A percentile compares a stretch with the other conserved stretches of the same genome.
These are phyloP conservation scores for Fusarium bactridioides DNA, from an alignment of 2,329 filamentous ascomycete genomes.

Conservation along the genomic window DNA sequence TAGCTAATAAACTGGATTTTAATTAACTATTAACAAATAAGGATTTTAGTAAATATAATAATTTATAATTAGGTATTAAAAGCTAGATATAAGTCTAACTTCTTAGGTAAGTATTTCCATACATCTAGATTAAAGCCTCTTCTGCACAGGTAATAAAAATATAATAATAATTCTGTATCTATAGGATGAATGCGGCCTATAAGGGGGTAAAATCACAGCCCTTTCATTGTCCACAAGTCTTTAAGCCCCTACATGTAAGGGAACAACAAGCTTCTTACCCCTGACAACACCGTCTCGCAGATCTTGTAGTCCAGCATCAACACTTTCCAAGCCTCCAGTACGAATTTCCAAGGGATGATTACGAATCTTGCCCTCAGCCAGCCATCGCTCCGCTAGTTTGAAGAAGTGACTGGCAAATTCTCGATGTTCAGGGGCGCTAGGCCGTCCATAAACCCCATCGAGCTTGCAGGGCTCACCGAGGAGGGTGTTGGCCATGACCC, in stretches of 20 bases:
- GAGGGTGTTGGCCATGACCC: neutral
- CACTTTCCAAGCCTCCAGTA: neutral
- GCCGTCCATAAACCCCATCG: neutral
- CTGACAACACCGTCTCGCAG: neutral
- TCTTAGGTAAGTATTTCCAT: fast-evolving
- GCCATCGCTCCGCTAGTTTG: neutral
- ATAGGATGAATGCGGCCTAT: too few species aligned
- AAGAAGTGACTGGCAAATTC: neutral
- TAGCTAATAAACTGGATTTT: fast-evolving
- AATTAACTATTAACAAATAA: fast-evolving
- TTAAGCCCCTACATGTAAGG: neutral
- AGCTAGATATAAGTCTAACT: too few species aligned
- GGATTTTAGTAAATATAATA: too few species aligned
- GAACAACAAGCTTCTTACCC: neutral
- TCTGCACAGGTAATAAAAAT: fast-evolving
- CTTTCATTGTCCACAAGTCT: neutral
- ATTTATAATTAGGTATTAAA: fast-evolving
- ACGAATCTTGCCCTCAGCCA: neutral
- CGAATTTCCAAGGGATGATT: neutral
- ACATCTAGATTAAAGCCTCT: fast-evolving
- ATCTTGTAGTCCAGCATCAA: neutral
- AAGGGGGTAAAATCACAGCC: neutral
- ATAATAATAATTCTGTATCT: too few species aligned
- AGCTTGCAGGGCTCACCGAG: neutral
- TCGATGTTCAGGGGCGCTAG: neutral